These are phyloP conservation scores for Phytophthora boehmeriae DNA, from an alignment of 352 stramenopile genomes.

Conservation along the genomic window DNA sequence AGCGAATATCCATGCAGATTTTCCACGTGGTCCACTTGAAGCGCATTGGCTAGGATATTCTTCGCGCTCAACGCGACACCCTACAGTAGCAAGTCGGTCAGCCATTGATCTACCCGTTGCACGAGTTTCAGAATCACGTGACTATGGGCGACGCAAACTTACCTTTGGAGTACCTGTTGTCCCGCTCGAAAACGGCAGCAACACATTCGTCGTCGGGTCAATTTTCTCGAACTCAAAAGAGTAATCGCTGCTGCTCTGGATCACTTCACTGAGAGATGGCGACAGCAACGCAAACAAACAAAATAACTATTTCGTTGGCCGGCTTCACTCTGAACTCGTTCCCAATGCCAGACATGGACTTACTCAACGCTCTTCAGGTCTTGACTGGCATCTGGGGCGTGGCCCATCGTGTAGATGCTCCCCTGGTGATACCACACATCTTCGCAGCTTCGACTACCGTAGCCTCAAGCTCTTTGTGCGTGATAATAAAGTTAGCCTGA, in stretches of 20 bases:
- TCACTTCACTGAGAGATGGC: constrained; percentile 34
- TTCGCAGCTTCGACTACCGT: constrained; percentile 50
- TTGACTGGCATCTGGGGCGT: constrained; percentile 16
- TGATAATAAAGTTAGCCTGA: constrained; percentile 61
- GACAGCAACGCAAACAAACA: constrained; percentile 4
- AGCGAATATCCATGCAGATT: constrained; percentile 60
- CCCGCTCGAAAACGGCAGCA: constrained; percentile 93
- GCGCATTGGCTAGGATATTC: constrained; percentile 91
- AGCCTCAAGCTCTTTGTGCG: constrained; percentile 53
- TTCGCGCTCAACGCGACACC: constrained; percentile 75
- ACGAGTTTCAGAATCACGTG: neutral
- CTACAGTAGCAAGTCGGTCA: constrained; percentile 9
- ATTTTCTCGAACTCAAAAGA: constrained; percentile 48
- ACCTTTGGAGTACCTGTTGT: constrained; percentile 92
- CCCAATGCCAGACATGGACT: constrained; percentile 14
- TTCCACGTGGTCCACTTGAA: constrained; percentile 81
- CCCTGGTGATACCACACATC: constrained; percentile 34
- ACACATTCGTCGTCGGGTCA: constrained; percentile 54
- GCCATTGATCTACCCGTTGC: neutral
- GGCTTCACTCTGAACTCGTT: neutral
- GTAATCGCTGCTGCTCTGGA: constrained; percentile 41
- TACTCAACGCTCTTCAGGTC: constrained; percentile 58
- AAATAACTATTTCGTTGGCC: constrained; percentile 47
- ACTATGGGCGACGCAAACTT: neutral
- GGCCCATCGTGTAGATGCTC: constrained; percentile 59